A percentile compares a stretch with the other conserved stretches of the same genome.
These are phyloP conservation scores for Cyberlindnera lachancei DNA, from an alignment of 805 yeast species.

Conservation along the genomic window DNA sequence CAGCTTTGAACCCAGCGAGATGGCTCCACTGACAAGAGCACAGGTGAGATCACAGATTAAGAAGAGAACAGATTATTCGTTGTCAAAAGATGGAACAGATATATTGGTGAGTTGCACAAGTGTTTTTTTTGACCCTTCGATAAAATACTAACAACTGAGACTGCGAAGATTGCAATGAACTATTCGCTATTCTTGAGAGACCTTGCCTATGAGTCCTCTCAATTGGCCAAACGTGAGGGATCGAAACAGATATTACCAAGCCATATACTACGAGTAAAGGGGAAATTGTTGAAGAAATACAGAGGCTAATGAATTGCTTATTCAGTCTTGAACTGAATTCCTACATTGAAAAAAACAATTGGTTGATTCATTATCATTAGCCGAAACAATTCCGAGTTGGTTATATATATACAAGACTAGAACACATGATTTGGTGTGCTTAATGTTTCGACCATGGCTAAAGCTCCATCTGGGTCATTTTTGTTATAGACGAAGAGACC, in stretches of 20 bases:
- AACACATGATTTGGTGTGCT: slow-evolving; percentile 28
- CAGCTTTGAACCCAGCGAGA: background rate
- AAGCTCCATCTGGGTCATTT: slow-evolving; percentile 69
- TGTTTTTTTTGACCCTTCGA: background rate
- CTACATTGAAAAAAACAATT: too few species aligned
- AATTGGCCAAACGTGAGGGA: slow-evolving; percentile 32
- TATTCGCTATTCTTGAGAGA: slow-evolving; percentile 38
- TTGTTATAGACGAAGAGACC: slow-evolving; percentile 93
- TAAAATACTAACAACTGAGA: background rate
- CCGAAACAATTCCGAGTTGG: too few species aligned
- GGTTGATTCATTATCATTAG: too few species aligned
- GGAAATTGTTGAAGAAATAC: slow-evolving; percentile 26
- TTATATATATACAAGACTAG: too few species aligned
- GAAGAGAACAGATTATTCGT: slow-evolving; percentile 14
- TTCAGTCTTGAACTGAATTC: too few species aligned
- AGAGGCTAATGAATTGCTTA: slow-evolving; percentile 25
- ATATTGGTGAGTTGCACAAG: slow-evolving; percentile 22
- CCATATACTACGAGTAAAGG: slow-evolving; percentile 32
- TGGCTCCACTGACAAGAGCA: slow-evolving; percentile 13
- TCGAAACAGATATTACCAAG: slow-evolving; percentile 34
- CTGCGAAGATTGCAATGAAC: slow-evolving; percentile 31
- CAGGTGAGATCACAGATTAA: slow-evolving; percentile 19
- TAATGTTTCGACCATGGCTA: slow-evolving; percentile 46
- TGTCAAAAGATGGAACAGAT: slow-evolving; percentile 34
- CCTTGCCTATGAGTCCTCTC: slow-evolving; percentile 31